These are phyloP conservation scores for Pisolithus orientalis DNA, from an alignment of 768 basidiomycete species.

Conservation along the genomic window DNA sequence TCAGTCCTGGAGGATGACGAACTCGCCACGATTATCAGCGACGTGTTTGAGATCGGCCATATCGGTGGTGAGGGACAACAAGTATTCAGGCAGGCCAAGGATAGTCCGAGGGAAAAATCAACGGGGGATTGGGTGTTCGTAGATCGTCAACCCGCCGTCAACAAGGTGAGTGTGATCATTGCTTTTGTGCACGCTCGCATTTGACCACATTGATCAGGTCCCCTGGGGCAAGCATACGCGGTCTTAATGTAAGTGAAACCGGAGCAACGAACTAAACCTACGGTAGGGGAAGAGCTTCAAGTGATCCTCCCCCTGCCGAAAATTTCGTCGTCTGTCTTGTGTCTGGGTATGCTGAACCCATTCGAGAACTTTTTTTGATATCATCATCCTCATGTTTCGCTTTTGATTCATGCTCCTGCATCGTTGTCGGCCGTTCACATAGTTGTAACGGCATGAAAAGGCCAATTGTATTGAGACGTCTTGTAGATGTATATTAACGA, in stretches of 20 bases:
- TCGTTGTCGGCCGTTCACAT: background rate
- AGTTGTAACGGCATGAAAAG: background rate
- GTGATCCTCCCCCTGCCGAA: background rate
- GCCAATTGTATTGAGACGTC: background rate
- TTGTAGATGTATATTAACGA: background rate
- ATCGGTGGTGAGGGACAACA: background rate
- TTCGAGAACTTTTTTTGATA: background rate
- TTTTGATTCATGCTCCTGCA: background rate
- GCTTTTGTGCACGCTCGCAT: background rate
- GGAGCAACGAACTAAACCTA: background rate
- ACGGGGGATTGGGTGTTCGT: background rate
- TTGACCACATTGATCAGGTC: background rate
- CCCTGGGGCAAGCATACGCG: background rate
- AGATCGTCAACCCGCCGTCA: no score
- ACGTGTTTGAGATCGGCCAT: slow-evolving; percentile 25
- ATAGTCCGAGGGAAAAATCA: background rate
- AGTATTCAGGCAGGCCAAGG: background rate
- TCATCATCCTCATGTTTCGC: background rate
- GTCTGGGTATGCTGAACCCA: background rate
- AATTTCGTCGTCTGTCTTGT: background rate
- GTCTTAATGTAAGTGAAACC: background rate
- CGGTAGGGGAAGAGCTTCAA: background rate
- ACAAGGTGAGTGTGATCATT: no score
- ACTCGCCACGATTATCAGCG: slow-evolving; percentile 24
- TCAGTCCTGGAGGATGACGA: slow-evolving; percentile 22